phyloP scores from a whole-genome alignment of 2,329 filamentous ascomycete species.

The Neonectria ditissima region DNA sequence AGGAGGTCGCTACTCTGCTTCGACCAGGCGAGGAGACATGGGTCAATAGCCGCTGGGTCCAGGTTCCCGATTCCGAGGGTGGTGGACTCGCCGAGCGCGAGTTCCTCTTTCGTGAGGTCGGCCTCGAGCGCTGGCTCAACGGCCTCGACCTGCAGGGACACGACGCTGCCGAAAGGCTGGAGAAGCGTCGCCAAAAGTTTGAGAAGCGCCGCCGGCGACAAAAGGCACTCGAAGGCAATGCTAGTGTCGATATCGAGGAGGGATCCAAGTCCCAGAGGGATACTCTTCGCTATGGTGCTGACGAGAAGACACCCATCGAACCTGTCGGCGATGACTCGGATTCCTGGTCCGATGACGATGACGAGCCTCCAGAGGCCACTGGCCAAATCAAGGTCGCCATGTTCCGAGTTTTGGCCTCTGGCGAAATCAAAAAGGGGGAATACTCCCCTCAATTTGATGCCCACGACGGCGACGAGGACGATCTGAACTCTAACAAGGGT shows the following conservation, averaged over 20 bases:
- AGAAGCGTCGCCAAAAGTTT: conserved; percentile 86
- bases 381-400: conserved; percentile 98
- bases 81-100: conserved; percentile 96
- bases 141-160: conserved; percentile 94
- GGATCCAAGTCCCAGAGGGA: conserved; percentile 60
- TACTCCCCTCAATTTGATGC: conserved; percentile 98
- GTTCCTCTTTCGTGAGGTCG: conserved; percentile 96
- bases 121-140: conserved; percentile 95
- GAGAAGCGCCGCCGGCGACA: conserved; percentile 75
- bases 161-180: conserved; percentile 88
- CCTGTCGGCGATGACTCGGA: conserved; percentile 76
- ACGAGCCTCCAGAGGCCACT: conserved; percentile 91
- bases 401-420: conserved; percentile 93
- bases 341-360: conserved; percentile 81
- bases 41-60: conserved; percentile 99
- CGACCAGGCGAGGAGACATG: conserved; percentile 96
- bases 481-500: conserved; percentile 59
- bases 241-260: conserved; percentile 51
- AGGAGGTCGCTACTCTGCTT: conserved; percentile 94
- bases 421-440: conserved; percentile 97
- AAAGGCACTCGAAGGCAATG: conserved; percentile 59
- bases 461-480: conserved; percentile 90
- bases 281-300: conserved; percentile 84
- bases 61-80: conserved; percentile 89
- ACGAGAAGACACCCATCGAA: conserved; percentile 81